Percentiles rank a stretch among this genome's conserved stretches.
phyloP scores from a whole-genome alignment of 768 basidiomycete genomes.

The Melanogaster broomeanus region DNA sequence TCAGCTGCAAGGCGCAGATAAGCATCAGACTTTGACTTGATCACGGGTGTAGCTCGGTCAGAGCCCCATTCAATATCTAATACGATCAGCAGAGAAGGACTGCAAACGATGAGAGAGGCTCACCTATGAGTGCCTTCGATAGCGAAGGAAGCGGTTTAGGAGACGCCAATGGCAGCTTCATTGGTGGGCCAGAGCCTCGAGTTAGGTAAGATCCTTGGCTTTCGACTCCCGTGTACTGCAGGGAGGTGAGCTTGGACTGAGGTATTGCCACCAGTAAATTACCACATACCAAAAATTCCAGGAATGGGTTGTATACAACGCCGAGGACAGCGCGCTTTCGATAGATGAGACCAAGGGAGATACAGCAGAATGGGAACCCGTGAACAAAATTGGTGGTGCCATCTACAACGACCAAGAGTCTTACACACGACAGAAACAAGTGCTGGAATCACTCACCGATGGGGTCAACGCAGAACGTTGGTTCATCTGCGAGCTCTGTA shows the following conservation, averaged over 20 bases:
- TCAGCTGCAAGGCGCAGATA: constrained; percentile 78
- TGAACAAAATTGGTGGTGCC: constrained; percentile 90
- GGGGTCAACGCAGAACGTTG: constrained; percentile 96
- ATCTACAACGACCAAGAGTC: constrained; percentile 57
- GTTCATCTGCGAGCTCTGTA: constrained; percentile 75
- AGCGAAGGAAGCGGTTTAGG: constrained; percentile 68
- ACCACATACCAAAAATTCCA: constrained; percentile 69
- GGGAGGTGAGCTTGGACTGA: no score
- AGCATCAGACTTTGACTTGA: constrained; percentile 62
- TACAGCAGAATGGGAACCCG: constrained; percentile 84
- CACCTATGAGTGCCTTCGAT: constrained; percentile 70
- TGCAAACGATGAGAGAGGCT: neutral
- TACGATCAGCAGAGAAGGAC: neutral
- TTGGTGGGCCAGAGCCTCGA: constrained; percentile 44
- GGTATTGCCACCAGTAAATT: no score
- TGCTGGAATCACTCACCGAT: no score
- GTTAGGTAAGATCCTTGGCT: constrained; percentile 81
- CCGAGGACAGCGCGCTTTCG: constrained; percentile 81
- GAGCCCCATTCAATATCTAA: constrained; percentile 88
- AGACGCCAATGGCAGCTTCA: constrained; percentile 65
- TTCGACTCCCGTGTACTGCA: constrained; percentile 74
- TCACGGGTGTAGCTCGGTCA: constrained; percentile 58
- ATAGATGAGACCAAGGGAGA: constrained; percentile 89
- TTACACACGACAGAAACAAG: no score
- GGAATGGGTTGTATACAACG: constrained; percentile 92